phyloP scores from a whole-genome alignment of 2,329 filamentous ascomycete genomes.

The Pestalotiopsis sp. region DNA sequence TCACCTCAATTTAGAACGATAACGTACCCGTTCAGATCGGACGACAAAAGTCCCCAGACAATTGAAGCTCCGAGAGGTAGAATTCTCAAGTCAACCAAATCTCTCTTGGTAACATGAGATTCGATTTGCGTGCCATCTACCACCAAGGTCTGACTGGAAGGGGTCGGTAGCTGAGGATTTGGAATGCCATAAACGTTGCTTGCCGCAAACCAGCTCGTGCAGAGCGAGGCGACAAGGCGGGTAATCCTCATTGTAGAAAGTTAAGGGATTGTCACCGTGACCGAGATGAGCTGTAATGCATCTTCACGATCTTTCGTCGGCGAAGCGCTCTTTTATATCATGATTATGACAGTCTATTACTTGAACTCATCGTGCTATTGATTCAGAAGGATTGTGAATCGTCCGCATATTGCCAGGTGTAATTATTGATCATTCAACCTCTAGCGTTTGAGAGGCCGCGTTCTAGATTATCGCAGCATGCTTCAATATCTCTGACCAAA shows the following conservation, averaged over 20 bases:
- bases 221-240: not conserved
- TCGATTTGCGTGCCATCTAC: not conserved
- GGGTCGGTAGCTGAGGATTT: not conserved
- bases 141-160: not conserved
- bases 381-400: not conserved
- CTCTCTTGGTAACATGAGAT: not conserved
- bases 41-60: slow-evolving; percentile 12
- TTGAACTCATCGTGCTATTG: not conserved
- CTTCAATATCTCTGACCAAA: not conserved
- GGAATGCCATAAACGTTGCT: not conserved
- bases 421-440: not conserved
- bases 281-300: not conserved
- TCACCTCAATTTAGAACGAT: not conserved
- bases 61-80: slow-evolving; percentile 16
- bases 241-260: not conserved
- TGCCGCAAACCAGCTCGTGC: not conserved
- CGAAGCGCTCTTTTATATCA: not conserved
- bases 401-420: not conserved
- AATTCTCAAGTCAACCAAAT: slow-evolving; percentile 7
- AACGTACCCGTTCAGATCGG: slow-evolving; percentile 46
- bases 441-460: not conserved
- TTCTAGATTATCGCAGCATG: not conserved
- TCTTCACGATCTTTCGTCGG: not conserved
- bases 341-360: not conserved
- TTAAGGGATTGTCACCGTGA: not conserved